Evolutionary conservation across 768 basidiomycete genomes (phyloP).

Genomic region (Calocera cornea): DNA sequence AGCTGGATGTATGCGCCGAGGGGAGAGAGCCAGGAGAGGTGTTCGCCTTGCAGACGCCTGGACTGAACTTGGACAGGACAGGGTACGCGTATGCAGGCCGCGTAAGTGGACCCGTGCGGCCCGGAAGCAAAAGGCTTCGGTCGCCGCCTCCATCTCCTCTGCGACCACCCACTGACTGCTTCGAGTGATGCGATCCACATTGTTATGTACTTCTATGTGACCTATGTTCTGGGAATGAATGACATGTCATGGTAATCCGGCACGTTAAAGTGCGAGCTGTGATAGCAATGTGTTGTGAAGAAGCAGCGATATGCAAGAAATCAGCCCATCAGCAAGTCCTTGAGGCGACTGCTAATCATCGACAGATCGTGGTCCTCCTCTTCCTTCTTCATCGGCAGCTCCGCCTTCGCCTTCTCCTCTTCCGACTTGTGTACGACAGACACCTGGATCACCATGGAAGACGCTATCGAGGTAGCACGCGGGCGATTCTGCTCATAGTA

Average conservation of each 20-base stretch:
- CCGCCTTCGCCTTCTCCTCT: neutral
- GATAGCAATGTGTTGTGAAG: too few relatives aligned
- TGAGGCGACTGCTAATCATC: neutral
- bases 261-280: too few relatives aligned
- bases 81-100: neutral
- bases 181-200: too few relatives aligned
- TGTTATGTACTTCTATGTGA: too few relatives aligned
- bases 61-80: neutral
- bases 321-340: neutral
- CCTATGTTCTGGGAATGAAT: too few relatives aligned
- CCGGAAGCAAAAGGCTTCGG: neutral
- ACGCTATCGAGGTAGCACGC: neutral
- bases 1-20: neutral
- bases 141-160: too few relatives aligned
- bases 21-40: neutral
- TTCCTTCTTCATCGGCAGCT: neutral
- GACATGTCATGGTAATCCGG: too few relatives aligned
- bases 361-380: slow-evolving; percentile 1
- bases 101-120: neutral
- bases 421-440: neutral
- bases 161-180: too few relatives aligned
- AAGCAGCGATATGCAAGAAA: too few relatives aligned
- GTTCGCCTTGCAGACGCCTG: neutral
- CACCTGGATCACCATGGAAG: neutral
- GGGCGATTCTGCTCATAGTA: neutral